phyloP scores from a whole-genome alignment of 2,329 filamentous ascomycete species.

The Xylaria sp. region DNA sequence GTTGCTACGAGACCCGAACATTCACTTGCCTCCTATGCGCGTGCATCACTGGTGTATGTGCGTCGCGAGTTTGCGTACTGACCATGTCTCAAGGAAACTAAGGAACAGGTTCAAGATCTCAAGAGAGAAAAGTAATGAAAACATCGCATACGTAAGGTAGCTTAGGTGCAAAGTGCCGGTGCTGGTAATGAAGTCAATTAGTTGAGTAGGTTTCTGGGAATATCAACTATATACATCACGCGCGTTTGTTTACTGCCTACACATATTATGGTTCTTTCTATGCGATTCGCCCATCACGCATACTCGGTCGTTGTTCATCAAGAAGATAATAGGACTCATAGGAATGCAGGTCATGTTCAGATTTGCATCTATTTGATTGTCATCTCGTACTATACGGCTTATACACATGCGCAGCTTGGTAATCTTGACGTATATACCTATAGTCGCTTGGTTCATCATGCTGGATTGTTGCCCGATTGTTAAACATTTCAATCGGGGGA shows the following conservation, averaged over 20 bases:
- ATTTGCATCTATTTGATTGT: slow-evolving; percentile 32
- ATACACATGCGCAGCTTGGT: slow-evolving; percentile 43
- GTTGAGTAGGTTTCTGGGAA: too few species aligned
- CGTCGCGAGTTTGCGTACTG: too few species aligned
- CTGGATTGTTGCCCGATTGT: slow-evolving; percentile 19
- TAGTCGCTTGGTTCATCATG: slow-evolving; percentile 39
- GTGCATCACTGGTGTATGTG: too few species aligned
- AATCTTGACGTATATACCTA: slow-evolving; percentile 42
- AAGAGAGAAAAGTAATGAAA: too few species aligned
- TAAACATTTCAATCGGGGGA: slow-evolving; percentile 16
- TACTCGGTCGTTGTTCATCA: neutral
- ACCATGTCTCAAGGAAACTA: too few species aligned
- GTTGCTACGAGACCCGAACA: too few species aligned
- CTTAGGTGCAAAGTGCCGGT: too few species aligned
- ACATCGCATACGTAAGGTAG: too few species aligned
- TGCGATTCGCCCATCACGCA: neutral
- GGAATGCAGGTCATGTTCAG: neutral
- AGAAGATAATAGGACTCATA: neutral
- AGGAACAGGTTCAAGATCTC: too few species aligned
- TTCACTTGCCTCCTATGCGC: too few species aligned
- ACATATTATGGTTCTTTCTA: neutral
- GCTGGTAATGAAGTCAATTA: too few species aligned
- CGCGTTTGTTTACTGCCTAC: neutral
- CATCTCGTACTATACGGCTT: slow-evolving; percentile 31
- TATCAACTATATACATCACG: too few species aligned